Conservation (phyloP, 257 asterid species). For the Leonotis leonurus region DNA sequence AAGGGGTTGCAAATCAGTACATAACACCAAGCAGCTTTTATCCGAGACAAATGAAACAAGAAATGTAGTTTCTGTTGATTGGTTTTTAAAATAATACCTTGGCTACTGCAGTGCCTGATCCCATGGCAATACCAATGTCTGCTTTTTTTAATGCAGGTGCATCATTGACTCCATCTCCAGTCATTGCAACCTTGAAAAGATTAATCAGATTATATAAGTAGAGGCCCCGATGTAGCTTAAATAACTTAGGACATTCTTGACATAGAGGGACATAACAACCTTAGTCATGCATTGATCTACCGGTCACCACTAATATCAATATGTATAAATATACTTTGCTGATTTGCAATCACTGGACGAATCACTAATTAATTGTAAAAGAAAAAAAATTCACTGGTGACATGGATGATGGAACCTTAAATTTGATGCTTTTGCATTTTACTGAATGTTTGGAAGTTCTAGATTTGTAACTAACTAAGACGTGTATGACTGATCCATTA, state of each 20-base stretch:
- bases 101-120: conserved; percentile 99
- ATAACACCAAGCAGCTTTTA: neutral
- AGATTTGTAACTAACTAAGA: conserved; percentile 1
- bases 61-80: neutral
- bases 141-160: conserved; percentile 99
- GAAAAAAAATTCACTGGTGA: neutral
- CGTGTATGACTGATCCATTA: neutral
- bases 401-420: conserved; percentile 1
- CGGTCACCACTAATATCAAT: neutral
- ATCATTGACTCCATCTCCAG: conserved; percentile 99
- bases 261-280: neutral
- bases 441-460: conserved; percentile 1
- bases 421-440: conserved; percentile 2
- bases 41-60: neutral
- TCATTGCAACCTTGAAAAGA: conserved; percentile 88
- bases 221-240: neutral
- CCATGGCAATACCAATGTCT: conserved; percentile 98
- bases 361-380: neutral
- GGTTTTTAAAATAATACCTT: conserved; percentile 46
- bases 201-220: conserved; percentile 7
- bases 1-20: neutral
- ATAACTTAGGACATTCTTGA: conserved; percentile 1
- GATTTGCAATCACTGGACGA: neutral
- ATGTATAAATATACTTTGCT: neutral
- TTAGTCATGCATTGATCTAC: conserved; percentile 11